phyloP scores from a whole-genome alignment of 1,139 yeast species.

The Debaryomycetaceae sp. region DNA sequence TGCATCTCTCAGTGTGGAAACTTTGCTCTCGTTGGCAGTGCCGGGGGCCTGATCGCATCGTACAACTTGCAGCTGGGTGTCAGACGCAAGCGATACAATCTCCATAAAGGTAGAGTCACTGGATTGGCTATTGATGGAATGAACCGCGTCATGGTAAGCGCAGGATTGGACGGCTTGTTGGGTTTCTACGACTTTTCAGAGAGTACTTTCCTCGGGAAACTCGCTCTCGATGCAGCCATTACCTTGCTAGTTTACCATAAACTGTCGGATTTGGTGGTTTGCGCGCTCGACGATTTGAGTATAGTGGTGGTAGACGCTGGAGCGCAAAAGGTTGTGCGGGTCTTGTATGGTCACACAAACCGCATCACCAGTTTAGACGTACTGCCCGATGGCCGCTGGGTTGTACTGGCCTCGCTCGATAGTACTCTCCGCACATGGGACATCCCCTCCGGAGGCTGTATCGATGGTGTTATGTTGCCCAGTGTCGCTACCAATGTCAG shows the following conservation, averaged over 20 bases:
- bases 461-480: conserved; percentile 77
- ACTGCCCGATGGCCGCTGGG: conserved; percentile 94
- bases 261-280: conserved; percentile 75
- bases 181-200: conserved; percentile 81
- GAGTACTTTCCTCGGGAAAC: conserved; percentile 56
- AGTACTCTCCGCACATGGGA: conserved; percentile 95
- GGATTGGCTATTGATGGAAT: conserved; percentile 86
- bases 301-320: conserved; percentile 74
- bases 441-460: conserved; percentile 92
- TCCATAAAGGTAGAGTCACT: conserved; percentile 75
- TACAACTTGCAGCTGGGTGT: conserved; percentile 88
- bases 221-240: conserved; percentile 66
- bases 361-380: conserved; percentile 84
- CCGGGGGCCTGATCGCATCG: conserved; percentile 78
- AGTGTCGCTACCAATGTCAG: conserved; percentile 71
- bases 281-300: conserved; percentile 78
- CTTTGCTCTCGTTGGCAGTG: conserved; percentile 88
- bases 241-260: conserved; percentile 69
- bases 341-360: conserved; percentile 81
- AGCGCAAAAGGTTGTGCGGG: conserved; percentile 77
- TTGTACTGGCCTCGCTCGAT: conserved; percentile 76
- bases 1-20: conserved; percentile 90
- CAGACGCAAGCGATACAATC: conserved; percentile 50
- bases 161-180: conserved; percentile 82
- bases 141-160: conserved; percentile 77